These are phyloP conservation scores for Karstenula rhodostoma DNA, from an alignment of 2,329 filamentous ascomycete species.

Conservation along the genomic window DNA sequence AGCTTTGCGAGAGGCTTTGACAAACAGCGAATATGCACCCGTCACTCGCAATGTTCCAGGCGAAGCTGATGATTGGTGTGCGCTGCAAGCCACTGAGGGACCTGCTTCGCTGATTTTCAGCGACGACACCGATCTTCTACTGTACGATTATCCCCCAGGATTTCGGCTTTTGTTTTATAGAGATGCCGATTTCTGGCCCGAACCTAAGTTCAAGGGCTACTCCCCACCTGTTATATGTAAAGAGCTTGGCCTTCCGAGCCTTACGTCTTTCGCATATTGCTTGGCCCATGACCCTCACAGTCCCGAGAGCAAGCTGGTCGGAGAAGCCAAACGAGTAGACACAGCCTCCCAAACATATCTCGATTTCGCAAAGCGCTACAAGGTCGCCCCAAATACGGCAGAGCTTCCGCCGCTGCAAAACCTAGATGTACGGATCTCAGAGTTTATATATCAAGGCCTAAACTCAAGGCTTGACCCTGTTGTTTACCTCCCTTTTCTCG, in stretches of 20 bases:
- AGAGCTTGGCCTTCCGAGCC: slow-evolving; percentile 53
- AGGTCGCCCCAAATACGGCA: slow-evolving; percentile 13
- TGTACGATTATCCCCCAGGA: slow-evolving; percentile 71
- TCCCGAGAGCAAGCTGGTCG: slow-evolving; percentile 37
- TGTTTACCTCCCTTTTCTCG: slow-evolving; percentile 72
- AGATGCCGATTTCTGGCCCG: slow-evolving; percentile 61
- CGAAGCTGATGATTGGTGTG: slow-evolving; percentile 86
- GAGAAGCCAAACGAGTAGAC: slow-evolving; percentile 32
- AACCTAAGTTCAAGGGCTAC: slow-evolving; percentile 48
- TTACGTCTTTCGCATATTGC: slow-evolving; percentile 53
- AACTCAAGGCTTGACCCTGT: slow-evolving; percentile 24
- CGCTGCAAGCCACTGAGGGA: slow-evolving; percentile 64
- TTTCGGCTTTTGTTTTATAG: slow-evolving; percentile 74
- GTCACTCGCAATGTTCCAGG: slow-evolving; percentile 72
- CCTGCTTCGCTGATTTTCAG: slow-evolving; percentile 74
- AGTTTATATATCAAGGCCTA: slow-evolving; percentile 38
- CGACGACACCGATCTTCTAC: slow-evolving; percentile 85
- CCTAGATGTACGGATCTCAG: slow-evolving; percentile 46
- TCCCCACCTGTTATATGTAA: slow-evolving; percentile 55
- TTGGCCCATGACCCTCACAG: slow-evolving; percentile 44
- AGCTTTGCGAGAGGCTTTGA: slow-evolving; percentile 75
- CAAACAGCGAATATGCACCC: slow-evolving; percentile 51
- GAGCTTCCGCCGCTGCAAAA: slow-evolving; percentile 27
- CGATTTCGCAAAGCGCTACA: slow-evolving; percentile 44
- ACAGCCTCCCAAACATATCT: slow-evolving; percentile 29